phyloP scores from a whole-genome alignment of 2,329 filamentous ascomycete species.

The Cytospora paraplurivora region DNA sequence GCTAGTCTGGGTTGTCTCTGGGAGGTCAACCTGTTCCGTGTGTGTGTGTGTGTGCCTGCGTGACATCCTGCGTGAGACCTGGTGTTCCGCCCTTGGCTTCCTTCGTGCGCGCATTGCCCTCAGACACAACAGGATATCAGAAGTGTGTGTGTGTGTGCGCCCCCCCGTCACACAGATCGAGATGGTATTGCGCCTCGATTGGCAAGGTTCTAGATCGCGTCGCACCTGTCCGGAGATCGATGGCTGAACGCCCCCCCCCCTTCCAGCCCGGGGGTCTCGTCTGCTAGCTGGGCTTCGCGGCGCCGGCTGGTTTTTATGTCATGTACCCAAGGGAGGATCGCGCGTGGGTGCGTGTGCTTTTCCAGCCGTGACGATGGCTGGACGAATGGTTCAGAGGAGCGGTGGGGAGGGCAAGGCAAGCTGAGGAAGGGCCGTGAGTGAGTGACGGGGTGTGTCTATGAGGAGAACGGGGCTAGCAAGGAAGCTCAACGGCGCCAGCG shows the following conservation, averaged over 20 bases:
- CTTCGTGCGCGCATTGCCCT: slow-evolving; percentile 3
- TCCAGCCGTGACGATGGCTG: slow-evolving; percentile 4
- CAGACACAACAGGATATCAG: background rate
- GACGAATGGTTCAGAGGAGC: slow-evolving; percentile 5
- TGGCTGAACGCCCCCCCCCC: slow-evolving; percentile 8
- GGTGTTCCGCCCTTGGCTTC: slow-evolving; percentile 10
- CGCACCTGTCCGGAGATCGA: slow-evolving; percentile 16
- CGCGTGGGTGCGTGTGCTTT: slow-evolving; percentile 5
- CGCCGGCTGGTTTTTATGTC: background rate
- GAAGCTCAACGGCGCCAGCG: slow-evolving; percentile 17
- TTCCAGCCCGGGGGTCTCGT: too few relatives aligned
- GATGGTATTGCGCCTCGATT: slow-evolving; percentile 19
- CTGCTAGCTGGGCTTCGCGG: background rate
- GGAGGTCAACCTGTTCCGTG: background rate
- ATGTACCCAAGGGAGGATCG: background rate
- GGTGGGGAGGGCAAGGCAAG: slow-evolving; percentile 1
- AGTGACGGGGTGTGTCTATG: slow-evolving; percentile 22
- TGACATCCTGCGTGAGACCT: too few relatives aligned
- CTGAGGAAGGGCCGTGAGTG: background rate
- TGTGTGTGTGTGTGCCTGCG: background rate
- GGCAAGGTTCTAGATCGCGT: slow-evolving; percentile 26
- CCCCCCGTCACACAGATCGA: slow-evolving; percentile 18
- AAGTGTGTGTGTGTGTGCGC: too few relatives aligned
- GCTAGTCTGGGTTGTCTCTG: slow-evolving; percentile 2
- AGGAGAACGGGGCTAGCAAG: slow-evolving; percentile 6